Evolutionary conservation across 169 alveolate genomes (phyloP), one percentile per base, ranked within the genome.

Genomic region (Cryptosporidium meleagridis): DNA sequence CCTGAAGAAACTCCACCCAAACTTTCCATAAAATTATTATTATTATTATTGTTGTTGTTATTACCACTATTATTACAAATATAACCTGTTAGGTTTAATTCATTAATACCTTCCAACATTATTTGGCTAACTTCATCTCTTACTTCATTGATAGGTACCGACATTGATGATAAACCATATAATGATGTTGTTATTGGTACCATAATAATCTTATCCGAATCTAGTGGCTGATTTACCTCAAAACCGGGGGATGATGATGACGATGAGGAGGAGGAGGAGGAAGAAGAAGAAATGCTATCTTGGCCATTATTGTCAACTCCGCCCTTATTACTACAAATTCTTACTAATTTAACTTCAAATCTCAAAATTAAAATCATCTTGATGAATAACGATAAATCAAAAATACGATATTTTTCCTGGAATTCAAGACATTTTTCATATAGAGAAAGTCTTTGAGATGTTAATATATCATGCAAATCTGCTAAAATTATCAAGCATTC

Each of bases 401-500:
- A 80, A 21, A 80, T 65, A 23, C 75, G 61, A 67, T 80, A 80
- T 37, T 80, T 80, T 6, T 80, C 89, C 48, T 80, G 89, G 45
- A 80, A 80, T 16, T 80, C 89, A 14, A 39, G 45, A 41, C 89
- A 80, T 31, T 80, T 80, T 62, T 80, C 80, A 26, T 80, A 62
- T 4, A 80, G 21, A 4, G 89, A n/a, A 14, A 48, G 48, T 65
- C 41, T 62, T 23, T 59, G 89, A 16, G 89, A 59, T 26, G 65
- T 80, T 23, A 80, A 48, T 18, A 80, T 80, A 33, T 80, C 89
- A 48, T 80, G 89, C 14, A 80, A 44, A 29, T 80, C 89, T 1
- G 89, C 89, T 23, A 80, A 80, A n/a, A 80, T 41, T 12, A 80
- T 80, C 52, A 80, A 31, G 48, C 89, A 80, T 23, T 80, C 89